Percentiles rank a stretch among this genome's conserved stretches.
These are phyloP conservation scores for Kluyveromyces sp. DNA, from an alignment of 1,139 yeast genomes.

Conservation along the genomic window DNA sequence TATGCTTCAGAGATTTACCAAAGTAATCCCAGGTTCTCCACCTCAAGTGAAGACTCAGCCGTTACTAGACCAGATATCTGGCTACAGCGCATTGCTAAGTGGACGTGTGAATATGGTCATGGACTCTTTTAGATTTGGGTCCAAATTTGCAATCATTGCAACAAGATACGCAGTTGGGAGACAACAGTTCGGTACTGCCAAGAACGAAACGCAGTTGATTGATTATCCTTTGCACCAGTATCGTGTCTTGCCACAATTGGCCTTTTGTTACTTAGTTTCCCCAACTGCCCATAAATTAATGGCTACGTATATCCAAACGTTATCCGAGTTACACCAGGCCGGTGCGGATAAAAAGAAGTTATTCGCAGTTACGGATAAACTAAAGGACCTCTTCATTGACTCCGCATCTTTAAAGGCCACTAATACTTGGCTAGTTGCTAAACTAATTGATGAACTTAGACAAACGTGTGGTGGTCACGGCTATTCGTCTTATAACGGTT, in stretches of 20 bases:
- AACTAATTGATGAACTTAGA: constrained; percentile 77
- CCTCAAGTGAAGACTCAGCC: constrained; percentile 73
- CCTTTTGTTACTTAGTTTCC: constrained; percentile 71
- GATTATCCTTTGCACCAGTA: constrained; percentile 85
- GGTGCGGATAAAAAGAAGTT: constrained; percentile 42
- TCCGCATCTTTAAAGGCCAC: constrained; percentile 89
- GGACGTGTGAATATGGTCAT: constrained; percentile 87
- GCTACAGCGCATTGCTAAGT: constrained; percentile 73
- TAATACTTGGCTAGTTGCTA: constrained; percentile 78
- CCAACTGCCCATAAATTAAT: constrained; percentile 64
- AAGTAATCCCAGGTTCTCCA: constrained; percentile 44
- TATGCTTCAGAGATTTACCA: constrained; percentile 75
- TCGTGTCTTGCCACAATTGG: constrained; percentile 72
- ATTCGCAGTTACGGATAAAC: constrained; percentile 34
- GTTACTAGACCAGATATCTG: constrained; percentile 64
- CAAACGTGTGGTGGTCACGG: constrained; percentile 99
- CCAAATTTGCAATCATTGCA: constrained; percentile 76
- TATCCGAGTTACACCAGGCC: constrained; percentile 43
- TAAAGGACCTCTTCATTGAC: constrained; percentile 74
- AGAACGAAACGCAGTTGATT: constrained; percentile 54
- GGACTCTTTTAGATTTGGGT: constrained; percentile 75
- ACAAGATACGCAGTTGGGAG: constrained; percentile 84
- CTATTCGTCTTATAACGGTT: constrained; percentile 81
- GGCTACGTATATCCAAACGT: constrained; percentile 44
- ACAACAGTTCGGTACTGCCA: constrained; percentile 53